Percentiles rank a stretch among this genome's conserved stretches.
Evolutionary conservation across 2,329 filamentous ascomycete species (phyloP).

Genomic region (Apiospora aurea): DNA sequence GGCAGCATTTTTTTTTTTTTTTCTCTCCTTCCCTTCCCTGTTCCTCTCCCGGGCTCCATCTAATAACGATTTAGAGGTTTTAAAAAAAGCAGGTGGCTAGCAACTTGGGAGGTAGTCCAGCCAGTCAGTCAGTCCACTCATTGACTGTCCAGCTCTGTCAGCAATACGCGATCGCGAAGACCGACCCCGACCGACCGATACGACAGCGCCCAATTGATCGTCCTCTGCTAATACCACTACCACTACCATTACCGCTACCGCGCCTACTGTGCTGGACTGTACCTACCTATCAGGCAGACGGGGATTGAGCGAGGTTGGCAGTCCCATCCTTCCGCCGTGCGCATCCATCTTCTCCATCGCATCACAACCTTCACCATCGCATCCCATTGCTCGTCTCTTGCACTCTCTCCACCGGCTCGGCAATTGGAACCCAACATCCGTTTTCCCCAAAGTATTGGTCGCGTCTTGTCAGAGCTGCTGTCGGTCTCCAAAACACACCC

Average conservation of each 20-base stretch:
- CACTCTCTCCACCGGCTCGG: slow-evolving; percentile 17
- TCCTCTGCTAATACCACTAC: not conserved
- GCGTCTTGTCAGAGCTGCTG: not conserved
- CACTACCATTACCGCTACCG: no score
- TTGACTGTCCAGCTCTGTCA: slow-evolving; percentile 10
- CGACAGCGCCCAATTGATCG: slow-evolving; percentile 12
- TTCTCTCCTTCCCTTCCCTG: not conserved
- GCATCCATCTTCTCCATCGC: slow-evolving; percentile 18
- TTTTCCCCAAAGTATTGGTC: slow-evolving; percentile 13
- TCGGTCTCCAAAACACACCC: not conserved
- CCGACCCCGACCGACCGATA: slow-evolving; percentile 14
- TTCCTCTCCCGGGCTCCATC: slow-evolving; percentile 13
- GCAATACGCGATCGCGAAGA: slow-evolving; percentile 20
- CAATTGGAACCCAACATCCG: slow-evolving; percentile 20
- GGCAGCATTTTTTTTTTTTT: not conserved
- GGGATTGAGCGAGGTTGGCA: slow-evolving; percentile 16
- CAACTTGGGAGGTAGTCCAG: not conserved
- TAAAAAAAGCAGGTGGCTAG: slow-evolving; percentile 19
- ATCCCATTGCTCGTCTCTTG: not conserved
- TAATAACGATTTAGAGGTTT: not conserved
- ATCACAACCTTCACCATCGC: slow-evolving; percentile 16
- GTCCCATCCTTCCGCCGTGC: not conserved
- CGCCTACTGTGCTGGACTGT: slow-evolving; percentile 1
- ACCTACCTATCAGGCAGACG: slow-evolving; percentile 2
- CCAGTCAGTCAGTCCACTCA: not conserved